phyloP scores from a whole-genome alignment of 169 alveolate species.

The Plasmodium vinckei region DNA sequence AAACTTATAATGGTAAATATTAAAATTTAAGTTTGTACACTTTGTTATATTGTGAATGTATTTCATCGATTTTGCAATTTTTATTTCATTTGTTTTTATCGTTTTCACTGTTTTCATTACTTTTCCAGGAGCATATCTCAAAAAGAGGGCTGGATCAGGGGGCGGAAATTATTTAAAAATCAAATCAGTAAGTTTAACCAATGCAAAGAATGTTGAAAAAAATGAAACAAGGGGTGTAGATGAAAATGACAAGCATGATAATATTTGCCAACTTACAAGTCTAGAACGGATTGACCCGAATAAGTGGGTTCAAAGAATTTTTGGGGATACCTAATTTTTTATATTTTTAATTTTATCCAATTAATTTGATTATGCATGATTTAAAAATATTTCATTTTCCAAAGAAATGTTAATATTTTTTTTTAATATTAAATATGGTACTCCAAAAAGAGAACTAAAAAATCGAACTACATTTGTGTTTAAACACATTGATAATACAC shows the following conservation, averaged over 20 bases:
- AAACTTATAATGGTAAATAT: neutral
- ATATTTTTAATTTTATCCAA: too few relatives aligned
- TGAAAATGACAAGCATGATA: neutral
- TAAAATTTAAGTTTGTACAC: neutral
- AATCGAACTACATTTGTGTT: too few relatives aligned
- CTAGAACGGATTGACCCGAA: conserved; percentile 54
- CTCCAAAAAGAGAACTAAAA: too few relatives aligned
- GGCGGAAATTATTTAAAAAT: conserved; percentile 64
- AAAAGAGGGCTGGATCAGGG: conserved; percentile 38
- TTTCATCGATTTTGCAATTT: neutral
- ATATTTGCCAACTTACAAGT: neutral
- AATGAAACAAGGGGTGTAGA: neutral
- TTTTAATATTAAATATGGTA: too few relatives aligned
- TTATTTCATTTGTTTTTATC: neutral
- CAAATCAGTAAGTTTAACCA: neutral
- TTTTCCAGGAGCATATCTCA: conserved; percentile 12
- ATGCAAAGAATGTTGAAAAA: neutral
- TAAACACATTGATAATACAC: too few relatives aligned
- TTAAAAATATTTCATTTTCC: too few relatives aligned
- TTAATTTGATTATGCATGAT: neutral
- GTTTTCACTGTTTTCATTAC: neutral
- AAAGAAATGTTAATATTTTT: too few relatives aligned
- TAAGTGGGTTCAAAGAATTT: conserved; percentile 48
- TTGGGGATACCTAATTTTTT: conserved; percentile 35
- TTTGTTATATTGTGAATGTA: too few relatives aligned